A percentile compares a stretch with the other conserved stretches of the same genome.
phyloP scores from a whole-genome alignment of 768 basidiomycete genomes.

The Hericium rajendrae region DNA sequence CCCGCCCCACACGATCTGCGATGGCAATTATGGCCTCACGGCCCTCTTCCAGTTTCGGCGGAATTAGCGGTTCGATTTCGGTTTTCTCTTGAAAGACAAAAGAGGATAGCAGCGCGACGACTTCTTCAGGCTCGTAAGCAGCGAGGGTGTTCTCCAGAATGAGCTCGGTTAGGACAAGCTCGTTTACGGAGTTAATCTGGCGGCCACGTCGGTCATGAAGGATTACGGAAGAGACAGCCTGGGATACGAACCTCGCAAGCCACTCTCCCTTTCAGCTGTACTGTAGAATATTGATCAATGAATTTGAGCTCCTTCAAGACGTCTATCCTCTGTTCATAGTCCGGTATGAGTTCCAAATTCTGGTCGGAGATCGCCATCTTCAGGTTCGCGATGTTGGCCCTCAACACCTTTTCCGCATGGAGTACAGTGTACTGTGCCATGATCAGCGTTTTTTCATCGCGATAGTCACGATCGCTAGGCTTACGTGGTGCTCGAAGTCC shows the following conservation, averaged over 20 bases:
- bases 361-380: constrained; percentile 90
- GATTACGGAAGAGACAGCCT: not conserved
- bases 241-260: constrained; percentile 76
- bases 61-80: constrained; percentile 75
- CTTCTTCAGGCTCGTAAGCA: constrained; percentile 87
- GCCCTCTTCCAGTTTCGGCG: constrained; percentile 72
- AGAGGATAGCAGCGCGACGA: constrained; percentile 89
- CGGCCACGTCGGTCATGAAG: not conserved
- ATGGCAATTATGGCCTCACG: constrained; percentile 70
- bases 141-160: constrained; percentile 94
- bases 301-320: constrained; percentile 89
- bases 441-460: not conserved
- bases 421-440: constrained; percentile 55
- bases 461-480: constrained; percentile 21
- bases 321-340: constrained; percentile 89
- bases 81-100: constrained; percentile 99
- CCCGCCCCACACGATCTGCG: constrained; percentile 63
- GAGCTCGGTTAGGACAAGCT: constrained; percentile 91
- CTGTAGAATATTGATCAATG: constrained; percentile 92
- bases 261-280: constrained; percentile 91
- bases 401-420: constrained; percentile 69
- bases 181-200: constrained; percentile 97
- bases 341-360: constrained; percentile 91
- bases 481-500: constrained; percentile 68
- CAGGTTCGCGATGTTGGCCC: constrained; percentile 63